These are phyloP conservation scores for Vairimorpha ceranae DNA, from an alignment of 371 early-diverging fungal genomes.

Conservation along the genomic window DNA sequence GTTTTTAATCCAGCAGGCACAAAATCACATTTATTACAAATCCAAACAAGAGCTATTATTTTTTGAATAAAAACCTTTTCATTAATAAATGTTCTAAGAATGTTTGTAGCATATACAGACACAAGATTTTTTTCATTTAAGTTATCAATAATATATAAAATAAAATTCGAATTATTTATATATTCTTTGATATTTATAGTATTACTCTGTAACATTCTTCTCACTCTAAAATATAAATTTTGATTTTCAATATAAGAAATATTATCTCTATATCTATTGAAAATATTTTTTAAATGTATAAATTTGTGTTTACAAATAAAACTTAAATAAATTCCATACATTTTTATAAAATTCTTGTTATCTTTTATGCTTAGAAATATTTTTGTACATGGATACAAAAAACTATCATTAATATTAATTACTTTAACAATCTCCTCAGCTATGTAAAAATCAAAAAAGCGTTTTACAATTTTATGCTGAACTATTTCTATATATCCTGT, in stretches of 20 bases:
- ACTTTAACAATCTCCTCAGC: slow-evolving; percentile 17
- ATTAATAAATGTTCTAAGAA: slow-evolving; percentile 23
- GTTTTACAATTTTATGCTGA: slow-evolving; percentile 19
- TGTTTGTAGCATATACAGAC: slow-evolving; percentile 10
- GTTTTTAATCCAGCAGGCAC: slow-evolving; percentile 14
- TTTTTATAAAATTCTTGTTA: slow-evolving; percentile 19
- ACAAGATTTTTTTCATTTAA: slow-evolving; percentile 33
- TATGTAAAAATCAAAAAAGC: slow-evolving; percentile 11
- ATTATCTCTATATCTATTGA: slow-evolving; percentile 31
- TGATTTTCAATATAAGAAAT: slow-evolving; percentile 25
- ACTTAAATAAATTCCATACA: slow-evolving; percentile 34
- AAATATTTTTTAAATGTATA: slow-evolving; percentile 49
- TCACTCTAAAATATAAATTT: slow-evolving; percentile 28
- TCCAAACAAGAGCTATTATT: slow-evolving; percentile 31
- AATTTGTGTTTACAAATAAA: slow-evolving; percentile 36
- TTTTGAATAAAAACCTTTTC: slow-evolving; percentile 27
- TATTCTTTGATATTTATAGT: slow-evolving; percentile 13
- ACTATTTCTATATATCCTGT: slow-evolving; percentile 47
- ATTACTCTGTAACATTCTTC: slow-evolving; percentile 35
- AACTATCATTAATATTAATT: slow-evolving; percentile 12
- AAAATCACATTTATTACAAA: slow-evolving; percentile 5
- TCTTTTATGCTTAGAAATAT: slow-evolving; percentile 25
- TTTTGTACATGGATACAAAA: slow-evolving; percentile 12
- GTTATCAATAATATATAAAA: slow-evolving; percentile 31
- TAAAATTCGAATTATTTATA: background rate